These are phyloP conservation scores for Aotearoamyces nothofagi DNA, from an alignment of 2,329 filamentous ascomycete genomes.

Conservation along the genomic window DNA sequence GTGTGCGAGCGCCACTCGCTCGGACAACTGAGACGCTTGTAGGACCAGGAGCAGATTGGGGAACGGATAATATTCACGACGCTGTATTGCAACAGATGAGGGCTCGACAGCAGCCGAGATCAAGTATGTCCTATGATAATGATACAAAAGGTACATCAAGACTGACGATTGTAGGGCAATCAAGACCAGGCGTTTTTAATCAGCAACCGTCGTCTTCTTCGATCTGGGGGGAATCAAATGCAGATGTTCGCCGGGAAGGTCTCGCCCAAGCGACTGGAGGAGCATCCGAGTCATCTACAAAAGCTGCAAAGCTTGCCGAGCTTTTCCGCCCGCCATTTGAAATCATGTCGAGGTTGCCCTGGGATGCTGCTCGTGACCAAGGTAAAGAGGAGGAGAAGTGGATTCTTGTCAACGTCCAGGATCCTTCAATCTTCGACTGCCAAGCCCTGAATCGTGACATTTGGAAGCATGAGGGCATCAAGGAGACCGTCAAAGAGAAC, in stretches of 20 bases:
- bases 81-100: slow-evolving; percentile 14
- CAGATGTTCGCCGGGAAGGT: slow-evolving; percentile 30
- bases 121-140: slow-evolving; percentile 7
- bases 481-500: slow-evolving; percentile 72
- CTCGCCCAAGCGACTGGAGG: slow-evolving; percentile 48
- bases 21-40: slow-evolving; percentile 85
- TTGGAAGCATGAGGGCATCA: slow-evolving; percentile 77
- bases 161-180: slow-evolving; percentile 5
- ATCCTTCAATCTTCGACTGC: slow-evolving; percentile 85
- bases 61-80: slow-evolving; percentile 24
- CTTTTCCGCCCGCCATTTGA: slow-evolving; percentile 89
- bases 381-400: slow-evolving; percentile 86
- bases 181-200: slow-evolving; percentile 52
- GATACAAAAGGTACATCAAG: background rate
- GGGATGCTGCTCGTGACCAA: slow-evolving; percentile 70
- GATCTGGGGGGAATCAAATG: slow-evolving; percentile 32
- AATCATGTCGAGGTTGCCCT: slow-evolving; percentile 65
- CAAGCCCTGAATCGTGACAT: slow-evolving; percentile 88
- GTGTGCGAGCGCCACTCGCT: slow-evolving; percentile 77
- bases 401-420: slow-evolving; percentile 91
- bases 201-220: slow-evolving; percentile 33
- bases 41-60: slow-evolving; percentile 38
- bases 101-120: slow-evolving; percentile 18
- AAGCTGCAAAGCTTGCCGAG: slow-evolving; percentile 70
- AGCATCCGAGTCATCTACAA: slow-evolving; percentile 48